A percentile compares a stretch with the other conserved stretches of the same genome.
Conservation (phyloP, 495 filamentous ascomycete genomes). For the Hamigera avellanea region DNA sequence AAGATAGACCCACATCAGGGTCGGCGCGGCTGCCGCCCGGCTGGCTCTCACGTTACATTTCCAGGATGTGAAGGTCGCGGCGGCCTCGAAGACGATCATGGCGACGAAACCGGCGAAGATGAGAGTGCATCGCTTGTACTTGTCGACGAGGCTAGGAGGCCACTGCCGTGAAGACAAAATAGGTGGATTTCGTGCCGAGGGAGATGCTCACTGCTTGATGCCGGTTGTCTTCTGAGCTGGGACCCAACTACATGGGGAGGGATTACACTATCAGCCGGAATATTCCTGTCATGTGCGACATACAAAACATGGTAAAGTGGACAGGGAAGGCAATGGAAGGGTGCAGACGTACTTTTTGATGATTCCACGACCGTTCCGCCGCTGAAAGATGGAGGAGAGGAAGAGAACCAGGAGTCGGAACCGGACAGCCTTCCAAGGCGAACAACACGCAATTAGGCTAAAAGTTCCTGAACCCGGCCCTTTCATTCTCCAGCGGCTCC, state of each 20-base stretch:
- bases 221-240: conserved; percentile 24
- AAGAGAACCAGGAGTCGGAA: conserved; percentile 25
- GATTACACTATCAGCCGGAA: too few relatives aligned
- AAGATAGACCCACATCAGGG: conserved; percentile 29
- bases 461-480: conserved; percentile 12
- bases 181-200: conserved; percentile 25
- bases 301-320: neutral
- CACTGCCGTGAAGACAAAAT: conserved; percentile 28
- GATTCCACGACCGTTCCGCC: conserved; percentile 34
- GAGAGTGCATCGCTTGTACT: conserved; percentile 22
- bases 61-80: conserved; percentile 31
- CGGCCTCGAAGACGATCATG: conserved; percentile 28
- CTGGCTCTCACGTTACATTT: conserved; percentile 13
- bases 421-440: conserved; percentile 18
- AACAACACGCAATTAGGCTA: conserved; percentile 32
- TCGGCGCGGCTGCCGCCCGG: conserved; percentile 18
- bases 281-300: conserved; percentile 1
- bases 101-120: conserved; percentile 24
- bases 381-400: conserved; percentile 32
- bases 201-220: conserved; percentile 20
- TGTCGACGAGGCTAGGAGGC: conserved; percentile 28
- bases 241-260: conserved; percentile 22
- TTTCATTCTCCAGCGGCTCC: conserved; percentile 22
- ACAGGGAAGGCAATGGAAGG: neutral
- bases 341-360: conserved; percentile 26